Base-by-base conservation (phyloP, 495 filamentous ascomycete genomes). In the Amorphotheca resinae region DNA sequence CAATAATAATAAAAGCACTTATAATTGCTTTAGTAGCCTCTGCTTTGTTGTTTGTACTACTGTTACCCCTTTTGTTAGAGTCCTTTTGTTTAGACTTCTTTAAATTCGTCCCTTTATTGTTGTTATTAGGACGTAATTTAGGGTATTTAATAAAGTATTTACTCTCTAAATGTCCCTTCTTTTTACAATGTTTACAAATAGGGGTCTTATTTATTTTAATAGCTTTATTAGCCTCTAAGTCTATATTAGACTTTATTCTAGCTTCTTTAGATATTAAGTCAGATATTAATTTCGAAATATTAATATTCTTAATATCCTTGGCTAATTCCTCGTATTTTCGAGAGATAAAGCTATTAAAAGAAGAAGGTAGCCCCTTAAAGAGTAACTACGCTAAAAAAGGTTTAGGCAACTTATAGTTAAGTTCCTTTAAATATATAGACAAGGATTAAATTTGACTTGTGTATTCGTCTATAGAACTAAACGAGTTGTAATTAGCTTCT, bases 111-210 rank as follows among this genome's bases (percentile, higher is more conserved):
- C 6, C 6, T 30, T 30, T 30, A 30, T 30, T 30, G 6, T n/a
- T 20, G 11, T 33, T 6, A 33, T 33, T 42, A 33, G 12, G 9
- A 14, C 18, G 21, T 43, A 43, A 22, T 33, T 43, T 25, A 43
- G 41, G 41, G 14, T 43, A 43, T 33, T 43, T 43, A 43, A 34
- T 33, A 43, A 20, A 43, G 22, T 17, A 43, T 22, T 43, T 31
- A 14, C 9, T 21, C 15, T 43, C 18, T 43, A 43, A 34, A 22
- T 43, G 28, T 2, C 41, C 30, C n/a, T 34, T 22, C 34, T 43
- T 33, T 30, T 34, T 43, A 43, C 17, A 43, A n/a, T 33, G n/a
- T 12, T 12, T 43, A 22, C 12, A 43, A n/a, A 21, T 33, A 33
- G 12, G 26, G 15, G 15, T 18, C 30, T 17, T 4, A 33, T 18